These are phyloP conservation scores for Ogataea sp. DNA, from an alignment of 805 yeast species.

Conservation along the genomic window DNA sequence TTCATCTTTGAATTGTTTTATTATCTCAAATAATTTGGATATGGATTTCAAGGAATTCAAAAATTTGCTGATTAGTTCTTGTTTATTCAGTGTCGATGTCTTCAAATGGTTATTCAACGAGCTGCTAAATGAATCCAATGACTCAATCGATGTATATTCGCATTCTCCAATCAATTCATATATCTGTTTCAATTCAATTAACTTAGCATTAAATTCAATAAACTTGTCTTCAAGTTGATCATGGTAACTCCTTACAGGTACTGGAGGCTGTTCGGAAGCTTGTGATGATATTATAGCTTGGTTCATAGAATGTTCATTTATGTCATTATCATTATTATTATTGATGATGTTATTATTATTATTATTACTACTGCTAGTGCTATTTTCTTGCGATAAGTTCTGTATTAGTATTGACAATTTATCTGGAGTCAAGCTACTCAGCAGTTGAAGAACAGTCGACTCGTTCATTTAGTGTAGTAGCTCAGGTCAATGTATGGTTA, in stretches of 20 bases:
- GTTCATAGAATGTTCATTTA: neutral
- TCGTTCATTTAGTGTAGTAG: neutral
- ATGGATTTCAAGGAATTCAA: neutral
- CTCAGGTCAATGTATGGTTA: neutral
- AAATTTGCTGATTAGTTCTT: conserved; percentile 9
- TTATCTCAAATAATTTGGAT: neutral
- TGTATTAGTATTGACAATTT: neutral
- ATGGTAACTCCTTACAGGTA: neutral
- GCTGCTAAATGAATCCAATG: conserved; percentile 17
- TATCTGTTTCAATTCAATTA: neutral
- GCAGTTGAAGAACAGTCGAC: neutral
- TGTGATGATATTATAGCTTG: too few relatives aligned
- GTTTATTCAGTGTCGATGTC: conserved; percentile 1
- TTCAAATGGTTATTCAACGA: neutral
- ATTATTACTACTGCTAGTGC: neutral
- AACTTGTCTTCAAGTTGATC: neutral
- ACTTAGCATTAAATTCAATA: neutral
- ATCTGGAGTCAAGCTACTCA: neutral
- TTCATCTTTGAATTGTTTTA: neutral
- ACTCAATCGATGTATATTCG: conserved; percentile 2
- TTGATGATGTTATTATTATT: neutral
- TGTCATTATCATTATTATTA: neutral
- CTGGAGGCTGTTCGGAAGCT: too few relatives aligned
- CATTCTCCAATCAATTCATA: neutral
- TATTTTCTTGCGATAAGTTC: neutral